Evolutionary conservation across 805 yeast genomes (phyloP), one percentile per base, ranked within the genome.

Genomic region (Wickerhamomyces queroliae): DNA sequence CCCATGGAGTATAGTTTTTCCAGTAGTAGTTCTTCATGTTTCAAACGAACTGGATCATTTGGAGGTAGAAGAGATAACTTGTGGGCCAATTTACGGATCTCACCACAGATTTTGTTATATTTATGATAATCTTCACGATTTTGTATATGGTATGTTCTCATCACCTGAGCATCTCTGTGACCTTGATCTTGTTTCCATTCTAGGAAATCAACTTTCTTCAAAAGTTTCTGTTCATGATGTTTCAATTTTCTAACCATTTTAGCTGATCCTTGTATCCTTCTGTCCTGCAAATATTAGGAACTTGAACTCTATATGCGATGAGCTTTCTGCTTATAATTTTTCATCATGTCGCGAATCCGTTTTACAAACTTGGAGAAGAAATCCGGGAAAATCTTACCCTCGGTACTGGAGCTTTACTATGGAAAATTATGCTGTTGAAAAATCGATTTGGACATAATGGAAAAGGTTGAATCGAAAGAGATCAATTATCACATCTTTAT

Each of bases 181-280:
- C 91, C 88, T 40, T 83, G 81, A 60, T 93, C 99, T 54, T 88
- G 95, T 62, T 93, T 93, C 97, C 98, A 93, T 62, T 93, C 95
- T 37, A 88, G 84, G 67, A 93, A 88, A 59, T 93, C 97, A 38
- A 93, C 98, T 63, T 93, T 93, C 69, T 85, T 89, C 54, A 93
- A 76, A 54, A 93, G 78, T 65, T 89, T 90, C 72, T 86, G 83
- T 75, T 93, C 99, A 64, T 93, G 99, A 67, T 85, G 88, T 62
- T 93, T 93, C 44, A 93, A 75, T 52, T 85, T 73, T 62, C 99
- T 75, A 36, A 84, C 95, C 95, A 85, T 84, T 31, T 28, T 66
- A 19, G 5, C 3, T 21, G 9, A n/a, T 10, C 7, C 3, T 12
- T 21, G 19, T 19, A n/a, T 32, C 11, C n/a, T n/a, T n/a, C 17